Conservation (phyloP, 73 alveolate genomes). For the Paraurostyla sp. region DNA sequence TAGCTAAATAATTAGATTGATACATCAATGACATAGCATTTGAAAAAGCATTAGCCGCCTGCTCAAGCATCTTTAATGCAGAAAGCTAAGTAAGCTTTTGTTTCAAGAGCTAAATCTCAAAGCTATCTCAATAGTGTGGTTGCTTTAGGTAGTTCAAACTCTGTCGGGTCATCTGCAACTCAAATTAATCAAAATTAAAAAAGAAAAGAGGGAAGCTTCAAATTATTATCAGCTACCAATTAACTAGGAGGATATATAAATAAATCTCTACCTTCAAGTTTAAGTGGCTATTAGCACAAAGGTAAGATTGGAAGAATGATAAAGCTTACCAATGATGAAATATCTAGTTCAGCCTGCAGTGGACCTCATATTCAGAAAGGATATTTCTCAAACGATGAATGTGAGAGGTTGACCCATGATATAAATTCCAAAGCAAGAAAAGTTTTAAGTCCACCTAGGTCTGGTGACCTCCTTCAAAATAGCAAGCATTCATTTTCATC, state of each 20-base stretch:
- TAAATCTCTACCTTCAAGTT: not conserved
- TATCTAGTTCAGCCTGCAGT: not conserved
- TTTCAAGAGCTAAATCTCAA: conserved; percentile 60
- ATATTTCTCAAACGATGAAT: not conserved
- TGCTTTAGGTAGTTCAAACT: not conserved
- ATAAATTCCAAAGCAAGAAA: not conserved
- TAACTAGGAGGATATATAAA: not conserved
- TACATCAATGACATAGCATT: too few species aligned
- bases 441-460: conserved; percentile 27
- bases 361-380: not conserved
- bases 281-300: too few species aligned
- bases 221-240: not conserved
- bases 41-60: not conserved
- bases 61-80: not conserved
- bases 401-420: not conserved
- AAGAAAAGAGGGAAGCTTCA: not conserved
- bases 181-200: not conserved
- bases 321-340: not conserved
- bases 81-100: conserved; percentile 49
- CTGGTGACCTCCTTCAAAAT: not conserved
- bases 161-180: conserved; percentile 24
- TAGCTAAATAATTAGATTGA: too few species aligned
- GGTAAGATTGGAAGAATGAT: not conserved
- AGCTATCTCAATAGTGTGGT: conserved; percentile 35
- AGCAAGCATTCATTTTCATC: not conserved